These are phyloP conservation scores for Lotmaria passim DNA, from an alignment of 208 protist species.

Conservation along the genomic window DNA sequence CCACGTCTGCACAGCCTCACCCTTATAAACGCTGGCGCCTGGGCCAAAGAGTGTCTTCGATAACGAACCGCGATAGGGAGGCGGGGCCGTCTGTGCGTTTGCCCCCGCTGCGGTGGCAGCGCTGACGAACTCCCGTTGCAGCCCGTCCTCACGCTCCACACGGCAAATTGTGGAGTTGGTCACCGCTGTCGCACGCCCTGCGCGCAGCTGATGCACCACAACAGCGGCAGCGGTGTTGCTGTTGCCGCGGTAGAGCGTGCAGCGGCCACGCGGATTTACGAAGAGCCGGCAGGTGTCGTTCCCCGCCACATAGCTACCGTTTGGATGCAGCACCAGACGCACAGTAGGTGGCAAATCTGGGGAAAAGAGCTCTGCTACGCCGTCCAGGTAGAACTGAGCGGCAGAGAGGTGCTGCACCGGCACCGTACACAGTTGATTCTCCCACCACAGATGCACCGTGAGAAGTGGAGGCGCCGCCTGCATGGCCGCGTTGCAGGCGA, in stretches of 20 bases:
- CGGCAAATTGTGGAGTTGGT: neutral
- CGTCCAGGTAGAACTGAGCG: conserved; percentile 48
- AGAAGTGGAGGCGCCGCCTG: conserved; percentile 22
- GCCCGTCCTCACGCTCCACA: conserved; percentile 25
- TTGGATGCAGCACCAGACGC: conserved; percentile 49
- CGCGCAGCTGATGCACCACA: conserved; percentile 23
- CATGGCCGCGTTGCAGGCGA: neutral
- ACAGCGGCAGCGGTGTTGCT: neutral
- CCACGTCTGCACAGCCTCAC: conserved; percentile 4
- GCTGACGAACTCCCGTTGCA: conserved; percentile 13
- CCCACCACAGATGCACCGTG: conserved; percentile 46
- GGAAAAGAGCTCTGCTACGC: conserved; percentile 49
- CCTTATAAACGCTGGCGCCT: conserved; percentile 8
- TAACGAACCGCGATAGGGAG: neutral
- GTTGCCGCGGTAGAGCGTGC: neutral
- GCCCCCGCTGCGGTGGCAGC: neutral
- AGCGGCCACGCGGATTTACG: conserved; percentile 20
- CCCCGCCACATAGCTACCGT: conserved; percentile 48
- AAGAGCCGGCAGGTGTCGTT: neutral
- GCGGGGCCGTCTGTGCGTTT: neutral
- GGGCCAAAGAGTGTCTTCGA: conserved; percentile 17
- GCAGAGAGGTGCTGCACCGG: conserved; percentile 28
- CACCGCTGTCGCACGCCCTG: conserved; percentile 6
- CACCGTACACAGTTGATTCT: conserved; percentile 25
- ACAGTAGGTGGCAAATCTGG: conserved; percentile 31